Percentiles rank a stretch among this genome's conserved stretches.
Evolutionary conservation across 2,329 filamentous ascomycete genomes (phyloP).

Genomic region (Pseudogymnoascus sp.): DNA sequence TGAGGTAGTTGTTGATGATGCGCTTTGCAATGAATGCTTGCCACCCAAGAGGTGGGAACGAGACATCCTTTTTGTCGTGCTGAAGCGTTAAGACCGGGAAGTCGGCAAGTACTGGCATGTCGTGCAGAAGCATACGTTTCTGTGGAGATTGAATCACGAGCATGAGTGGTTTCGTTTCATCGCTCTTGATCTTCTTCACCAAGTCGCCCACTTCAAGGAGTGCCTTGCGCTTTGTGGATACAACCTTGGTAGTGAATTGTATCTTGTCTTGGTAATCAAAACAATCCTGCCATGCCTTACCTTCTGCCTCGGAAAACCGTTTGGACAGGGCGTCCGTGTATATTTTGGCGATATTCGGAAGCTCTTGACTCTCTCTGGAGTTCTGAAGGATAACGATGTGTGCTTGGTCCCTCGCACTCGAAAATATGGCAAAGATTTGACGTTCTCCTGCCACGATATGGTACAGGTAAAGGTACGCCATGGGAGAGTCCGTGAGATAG

Average conservation of each 20-base stretch:
- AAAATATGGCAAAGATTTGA: conserved; percentile 91
- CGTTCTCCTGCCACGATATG: conserved; percentile 86
- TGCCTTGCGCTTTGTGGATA: conserved; percentile 83
- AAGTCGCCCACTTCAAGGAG: conserved; percentile 81
- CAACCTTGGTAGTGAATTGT: conserved; percentile 77
- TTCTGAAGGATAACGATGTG: conserved; percentile 85
- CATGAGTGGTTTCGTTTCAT: conserved; percentile 72
- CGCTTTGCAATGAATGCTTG: conserved; percentile 81
- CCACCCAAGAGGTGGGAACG: conserved; percentile 88
- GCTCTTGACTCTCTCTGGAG: conserved; percentile 68
- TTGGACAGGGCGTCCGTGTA: conserved; percentile 70
- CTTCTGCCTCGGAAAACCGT: conserved; percentile 57
- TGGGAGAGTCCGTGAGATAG: conserved; percentile 67
- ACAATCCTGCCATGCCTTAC: conserved; percentile 67
- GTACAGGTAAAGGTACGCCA: conserved; percentile 87
- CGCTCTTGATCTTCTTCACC: conserved; percentile 82
- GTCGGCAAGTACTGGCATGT: conserved; percentile 75
- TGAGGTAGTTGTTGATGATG: conserved; percentile 81
- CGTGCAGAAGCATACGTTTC: conserved; percentile 70
- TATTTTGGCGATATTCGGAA: conserved; percentile 85
- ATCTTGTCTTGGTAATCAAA: conserved; percentile 84
- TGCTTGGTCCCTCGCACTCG: conserved; percentile 69
- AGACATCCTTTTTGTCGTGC: conserved; percentile 76
- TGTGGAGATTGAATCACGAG: conserved; percentile 89
- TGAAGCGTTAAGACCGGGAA: conserved; percentile 77